phyloP scores from a whole-genome alignment of 371 early-diverging fungal species.

The Mucor irregularis region DNA sequence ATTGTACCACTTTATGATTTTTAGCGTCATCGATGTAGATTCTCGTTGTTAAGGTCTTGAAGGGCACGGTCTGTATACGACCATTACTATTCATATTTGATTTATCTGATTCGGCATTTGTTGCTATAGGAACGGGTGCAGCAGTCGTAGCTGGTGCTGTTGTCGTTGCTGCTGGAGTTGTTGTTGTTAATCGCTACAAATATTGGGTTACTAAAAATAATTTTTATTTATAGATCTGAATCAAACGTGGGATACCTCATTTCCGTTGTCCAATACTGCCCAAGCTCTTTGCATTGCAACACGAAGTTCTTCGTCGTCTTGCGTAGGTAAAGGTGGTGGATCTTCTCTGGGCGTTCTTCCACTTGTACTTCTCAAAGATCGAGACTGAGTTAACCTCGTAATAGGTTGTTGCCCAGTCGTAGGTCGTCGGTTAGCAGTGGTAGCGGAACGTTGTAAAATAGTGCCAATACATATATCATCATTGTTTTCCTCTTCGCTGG shows the following conservation, averaged over 20 bases:
- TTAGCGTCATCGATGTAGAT: conserved; percentile 82
- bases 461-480: conserved; percentile 34
- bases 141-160: neutral
- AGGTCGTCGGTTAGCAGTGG: conserved; percentile 16
- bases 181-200: neutral
- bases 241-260: neutral
- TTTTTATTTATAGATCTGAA: neutral
- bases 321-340: conserved; percentile 8
- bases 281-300: conserved; percentile 36
- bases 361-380: conserved; percentile 9
- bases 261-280: conserved; percentile 19
- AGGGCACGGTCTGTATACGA: conserved; percentile 30
- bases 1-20: conserved; percentile 71
- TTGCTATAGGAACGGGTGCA: neutral
- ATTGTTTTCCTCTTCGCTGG: conserved; percentile 27
- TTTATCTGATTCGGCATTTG: neutral
- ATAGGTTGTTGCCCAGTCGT: conserved; percentile 1
- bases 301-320: conserved; percentile 33
- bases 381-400: conserved; percentile 14
- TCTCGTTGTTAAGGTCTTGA: conserved; percentile 70
- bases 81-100: conserved; percentile 17
- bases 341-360: conserved; percentile 6
- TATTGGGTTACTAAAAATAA: neutral
- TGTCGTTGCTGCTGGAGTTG: neutral
- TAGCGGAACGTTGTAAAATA: conserved; percentile 24